Base-by-base conservation (phyloP, 2,329 filamentous ascomycete species). In the Cordyceps cateniannulata region DNA sequence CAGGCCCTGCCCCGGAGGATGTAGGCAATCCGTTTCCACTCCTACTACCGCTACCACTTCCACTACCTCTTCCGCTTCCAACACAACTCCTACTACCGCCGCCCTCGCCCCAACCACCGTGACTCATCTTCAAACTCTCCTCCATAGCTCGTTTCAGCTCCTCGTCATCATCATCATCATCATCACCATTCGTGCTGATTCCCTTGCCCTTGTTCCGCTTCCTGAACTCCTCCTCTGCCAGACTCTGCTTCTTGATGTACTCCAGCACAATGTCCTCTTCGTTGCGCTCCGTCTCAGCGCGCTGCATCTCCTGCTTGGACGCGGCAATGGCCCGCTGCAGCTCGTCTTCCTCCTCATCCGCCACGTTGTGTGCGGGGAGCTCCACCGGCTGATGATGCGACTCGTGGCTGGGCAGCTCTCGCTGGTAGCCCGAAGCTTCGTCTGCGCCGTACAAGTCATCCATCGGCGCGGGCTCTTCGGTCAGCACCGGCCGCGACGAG, bases 181-280 rank as follows among this genome's bases (percentile, higher is more conserved):
- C 63, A 62, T 66, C 66, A 60, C 65, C 65, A n/a, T 60, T 47
- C 38, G 57, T 63, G 5, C 59, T 69, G 20, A 67, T 71, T 1
- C 69, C 73, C 64, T 75, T 74, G 1, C 69, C 73, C 63, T 75
- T 75, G 10, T 67, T 64, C 38, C 69, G 66, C 56, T 70, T 65
- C 12, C 76, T 72, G 53, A 71, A 79, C 69, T 86, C 79, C 65
- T 86, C 86, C 73, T 93, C 90, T 0, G 83, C 79, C 47, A 91
- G 69, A 70, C 88, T 91, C 75, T 92, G 88, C 76, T 86, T 88
- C 78, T 88, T 89, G 45, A 91, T 81, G 71, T 90, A 91, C 67
- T 91, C 88, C 69, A 93, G 72, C 9, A 92, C 83, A 62, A 89
- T 85, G 60, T 91, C 84, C 69, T 93, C 88, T 68, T 92, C 89